Evolutionary conservation across 305 asterid species (phyloP).

Genomic region (Rubia peregrina): DNA sequence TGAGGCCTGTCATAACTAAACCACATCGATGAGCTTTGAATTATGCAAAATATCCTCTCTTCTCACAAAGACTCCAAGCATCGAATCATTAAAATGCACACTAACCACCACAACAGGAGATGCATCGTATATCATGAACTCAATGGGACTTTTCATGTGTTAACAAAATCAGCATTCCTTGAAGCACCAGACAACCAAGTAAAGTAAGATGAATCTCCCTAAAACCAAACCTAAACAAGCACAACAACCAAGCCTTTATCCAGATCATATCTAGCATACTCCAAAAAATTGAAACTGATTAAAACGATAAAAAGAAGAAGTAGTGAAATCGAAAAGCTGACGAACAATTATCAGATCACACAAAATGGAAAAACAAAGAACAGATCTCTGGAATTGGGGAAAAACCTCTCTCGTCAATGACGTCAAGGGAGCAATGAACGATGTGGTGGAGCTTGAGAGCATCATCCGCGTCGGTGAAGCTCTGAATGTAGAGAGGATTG

Average conservation of each 20-base stretch:
- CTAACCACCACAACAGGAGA: background rate
- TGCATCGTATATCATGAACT: background rate
- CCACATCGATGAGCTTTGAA: background rate
- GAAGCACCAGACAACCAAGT: background rate
- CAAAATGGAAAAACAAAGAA: background rate
- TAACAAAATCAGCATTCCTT: background rate
- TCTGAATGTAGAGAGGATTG: conserved; percentile 89
- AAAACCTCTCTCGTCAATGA: conserved; percentile 83
- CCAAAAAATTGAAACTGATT: background rate
- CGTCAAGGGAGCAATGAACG: conserved; percentile 94
- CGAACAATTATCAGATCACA: background rate
- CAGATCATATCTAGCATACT: too few relatives aligned
- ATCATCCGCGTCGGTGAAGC: conserved; percentile 88
- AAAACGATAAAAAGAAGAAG: background rate
- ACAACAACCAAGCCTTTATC: background rate
- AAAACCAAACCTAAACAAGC: background rate
- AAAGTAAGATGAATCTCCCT: background rate
- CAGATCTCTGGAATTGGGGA: conserved; percentile 1
- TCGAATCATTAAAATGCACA: background rate
- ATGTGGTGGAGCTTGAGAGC: conserved; percentile 96
- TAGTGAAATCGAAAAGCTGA: background rate
- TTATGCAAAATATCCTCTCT: background rate
- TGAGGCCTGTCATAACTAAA: background rate
- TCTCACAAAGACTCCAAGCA: background rate
- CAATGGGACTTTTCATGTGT: background rate